A percentile compares a stretch with the other conserved stretches of the same genome.
Conservation (phyloP, 257 asterid genomes). For the Solanum boliviense region DNA sequence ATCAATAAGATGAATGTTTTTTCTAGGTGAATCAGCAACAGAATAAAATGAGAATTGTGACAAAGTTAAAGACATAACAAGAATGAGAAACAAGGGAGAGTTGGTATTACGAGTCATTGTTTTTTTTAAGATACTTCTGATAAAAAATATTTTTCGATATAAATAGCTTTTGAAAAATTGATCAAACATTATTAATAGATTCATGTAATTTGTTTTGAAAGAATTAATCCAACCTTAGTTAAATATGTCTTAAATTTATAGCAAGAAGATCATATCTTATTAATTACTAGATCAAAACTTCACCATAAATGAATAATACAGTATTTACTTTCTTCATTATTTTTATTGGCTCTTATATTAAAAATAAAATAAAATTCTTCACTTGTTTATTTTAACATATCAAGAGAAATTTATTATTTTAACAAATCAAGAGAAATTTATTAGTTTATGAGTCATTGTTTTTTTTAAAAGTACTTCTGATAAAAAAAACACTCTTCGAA, state of each 20-base stretch:
- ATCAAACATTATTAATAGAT: background rate
- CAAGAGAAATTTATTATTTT: no score
- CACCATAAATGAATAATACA: no score
- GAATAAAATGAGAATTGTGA: background rate
- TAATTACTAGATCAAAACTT: no score
- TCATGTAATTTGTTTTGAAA: background rate
- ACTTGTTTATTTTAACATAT: no score
- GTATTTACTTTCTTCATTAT: no score
- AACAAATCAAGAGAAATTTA: no score
- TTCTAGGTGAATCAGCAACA: background rate
- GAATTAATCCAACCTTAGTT: background rate
- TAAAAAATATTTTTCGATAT: background rate
- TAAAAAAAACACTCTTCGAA: background rate
- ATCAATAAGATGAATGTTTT: background rate
- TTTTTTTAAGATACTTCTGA: background rate
- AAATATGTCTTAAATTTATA: background rate
- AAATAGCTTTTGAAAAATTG: background rate
- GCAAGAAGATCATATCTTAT: background rate
- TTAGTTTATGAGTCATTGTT: no score
- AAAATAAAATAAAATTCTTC: no score
- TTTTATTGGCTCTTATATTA: no score
- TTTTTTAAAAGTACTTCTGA: background rate
- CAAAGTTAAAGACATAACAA: background rate
- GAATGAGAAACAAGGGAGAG: background rate
- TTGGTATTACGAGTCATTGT: background rate